Percentiles rank a stretch among this genome's conserved stretches.
These are phyloP conservation scores for Fusarium euwallaceae DNA, from an alignment of 2,329 filamentous ascomycete species.

Conservation along the genomic window DNA sequence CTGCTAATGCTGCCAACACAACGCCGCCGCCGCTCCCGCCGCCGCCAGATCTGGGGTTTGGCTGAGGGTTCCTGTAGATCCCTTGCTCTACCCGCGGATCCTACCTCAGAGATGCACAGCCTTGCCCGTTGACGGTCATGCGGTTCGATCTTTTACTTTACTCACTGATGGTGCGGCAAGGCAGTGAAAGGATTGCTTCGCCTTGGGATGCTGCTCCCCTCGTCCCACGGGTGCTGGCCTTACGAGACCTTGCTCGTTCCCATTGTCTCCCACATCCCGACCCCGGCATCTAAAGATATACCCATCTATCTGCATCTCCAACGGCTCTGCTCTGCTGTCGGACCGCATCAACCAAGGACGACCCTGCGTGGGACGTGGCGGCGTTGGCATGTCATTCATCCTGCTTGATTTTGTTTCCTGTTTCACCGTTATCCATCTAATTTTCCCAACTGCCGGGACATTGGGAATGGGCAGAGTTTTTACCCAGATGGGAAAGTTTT, in stretches of 20 bases:
- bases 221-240: slow-evolving; percentile 1
- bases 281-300: slow-evolving; percentile 1
- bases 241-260: slow-evolving; percentile 6
- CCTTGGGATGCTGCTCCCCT: slow-evolving; percentile 8
- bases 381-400: slow-evolving; percentile 18
- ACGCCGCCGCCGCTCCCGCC: slow-evolving; percentile 20
- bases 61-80: slow-evolving; percentile 46
- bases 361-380: slow-evolving; percentile 11
- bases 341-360: slow-evolving; percentile 20
- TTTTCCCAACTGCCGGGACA: slow-evolving; percentile 41
- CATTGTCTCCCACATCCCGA: slow-evolving; percentile 3
- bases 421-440: slow-evolving; percentile 41
- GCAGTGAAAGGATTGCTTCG: slow-evolving; percentile 20
- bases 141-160: background rate
- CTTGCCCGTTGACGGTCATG: slow-evolving; percentile 8
- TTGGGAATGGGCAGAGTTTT: slow-evolving; percentile 22
- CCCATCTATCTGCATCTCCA: background rate
- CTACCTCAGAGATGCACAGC: slow-evolving; percentile 10
- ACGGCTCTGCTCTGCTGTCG: slow-evolving; percentile 1
- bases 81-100: background rate
- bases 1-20: slow-evolving; percentile 29
- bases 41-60: slow-evolving; percentile 44
- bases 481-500: slow-evolving; percentile 32
- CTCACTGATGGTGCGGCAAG: background rate
- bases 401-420: slow-evolving; percentile 34